Percentiles rank a stretch among this genome's conserved stretches.
Conservation (phyloP, 2,329 filamentous ascomycete species). For the Tolypocladium endophyticum region DNA sequence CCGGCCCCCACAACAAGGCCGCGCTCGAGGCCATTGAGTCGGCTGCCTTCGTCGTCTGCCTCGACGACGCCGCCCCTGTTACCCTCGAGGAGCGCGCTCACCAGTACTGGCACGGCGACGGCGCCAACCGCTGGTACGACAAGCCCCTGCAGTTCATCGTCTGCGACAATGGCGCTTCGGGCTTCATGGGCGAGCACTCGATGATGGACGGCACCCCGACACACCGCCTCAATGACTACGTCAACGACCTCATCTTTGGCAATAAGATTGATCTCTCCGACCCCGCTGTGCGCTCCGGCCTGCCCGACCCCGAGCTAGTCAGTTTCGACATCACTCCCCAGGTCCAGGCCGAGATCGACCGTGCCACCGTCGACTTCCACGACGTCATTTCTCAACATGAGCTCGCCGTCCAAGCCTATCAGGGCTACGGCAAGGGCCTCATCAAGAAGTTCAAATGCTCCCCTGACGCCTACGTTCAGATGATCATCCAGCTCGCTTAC, state of each 20-base stretch:
- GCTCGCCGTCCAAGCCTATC: conserved; percentile 87
- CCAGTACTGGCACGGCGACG: conserved; percentile 98
- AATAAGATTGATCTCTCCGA: conserved; percentile 89
- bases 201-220: conserved; percentile 99
- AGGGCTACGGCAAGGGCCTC: conserved; percentile 93
- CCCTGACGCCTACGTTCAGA: conserved; percentile 94
- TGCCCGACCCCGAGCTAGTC: conserved; percentile 70
- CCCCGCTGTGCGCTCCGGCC: conserved; percentile 64
- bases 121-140: conserved; percentile 92
- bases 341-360: conserved; percentile 67
- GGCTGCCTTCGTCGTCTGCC: conserved; percentile 80
- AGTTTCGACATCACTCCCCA: conserved; percentile 69
- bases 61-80: conserved; percentile 83
- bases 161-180: conserved; percentile 94
- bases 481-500: conserved; percentile 97
- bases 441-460: conserved; percentile 99
- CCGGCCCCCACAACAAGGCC: conserved; percentile 68
- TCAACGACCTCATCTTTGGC: conserved; percentile 84
- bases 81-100: conserved; percentile 92
- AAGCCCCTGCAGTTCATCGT: conserved; percentile 97
- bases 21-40: conserved; percentile 76
- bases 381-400: conserved; percentile 79
- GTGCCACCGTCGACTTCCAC: conserved; percentile 68
- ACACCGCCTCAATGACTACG: conserved; percentile 90
- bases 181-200: conserved; percentile 96